Evolutionary conservation across 2,329 filamentous ascomycete species (phyloP).

Genomic region (Colletotrichum godetiae): DNA sequence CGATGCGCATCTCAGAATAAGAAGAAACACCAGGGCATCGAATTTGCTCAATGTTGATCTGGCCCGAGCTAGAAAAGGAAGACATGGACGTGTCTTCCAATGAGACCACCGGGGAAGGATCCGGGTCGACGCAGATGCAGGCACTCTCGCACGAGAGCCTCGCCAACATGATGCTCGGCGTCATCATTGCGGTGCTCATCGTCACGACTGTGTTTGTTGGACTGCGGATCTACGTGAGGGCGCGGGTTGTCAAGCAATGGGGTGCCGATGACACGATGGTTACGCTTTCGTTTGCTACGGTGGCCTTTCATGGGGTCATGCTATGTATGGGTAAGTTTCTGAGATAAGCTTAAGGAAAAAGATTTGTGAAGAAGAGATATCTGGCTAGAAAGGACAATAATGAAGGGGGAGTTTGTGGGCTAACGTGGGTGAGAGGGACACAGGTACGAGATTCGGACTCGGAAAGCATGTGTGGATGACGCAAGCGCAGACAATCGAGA

Average conservation of each 20-base stretch:
- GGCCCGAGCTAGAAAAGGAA: background rate
- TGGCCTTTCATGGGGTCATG: constrained; percentile 34
- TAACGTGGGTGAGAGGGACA: background rate
- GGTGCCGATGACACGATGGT: constrained; percentile 40
- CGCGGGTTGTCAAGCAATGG: constrained; percentile 40
- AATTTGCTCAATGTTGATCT: constrained; percentile 12
- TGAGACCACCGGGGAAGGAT: background rate
- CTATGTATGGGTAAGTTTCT: constrained; percentile 32
- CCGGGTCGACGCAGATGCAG: background rate
- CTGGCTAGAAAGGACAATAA: background rate
- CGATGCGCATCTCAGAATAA: background rate
- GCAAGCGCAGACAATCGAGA: background rate
- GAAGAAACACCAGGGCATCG: background rate
- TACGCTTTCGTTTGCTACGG: background rate
- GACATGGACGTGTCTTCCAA: background rate
- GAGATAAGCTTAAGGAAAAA: fast-evolving
- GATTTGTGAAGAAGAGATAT: background rate
- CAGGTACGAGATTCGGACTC: constrained; percentile 35
- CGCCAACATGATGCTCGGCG: constrained; percentile 3
- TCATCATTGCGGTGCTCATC: background rate
- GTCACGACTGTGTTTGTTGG: background rate
- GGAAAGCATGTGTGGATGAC: constrained; percentile 33
- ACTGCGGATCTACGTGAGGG: constrained; percentile 39
- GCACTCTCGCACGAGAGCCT: background rate
- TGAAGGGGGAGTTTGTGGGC: background rate